Evolutionary conservation across 441 rosid genomes (phyloP).

Genomic region (Euphorbia celastroides): DNA sequence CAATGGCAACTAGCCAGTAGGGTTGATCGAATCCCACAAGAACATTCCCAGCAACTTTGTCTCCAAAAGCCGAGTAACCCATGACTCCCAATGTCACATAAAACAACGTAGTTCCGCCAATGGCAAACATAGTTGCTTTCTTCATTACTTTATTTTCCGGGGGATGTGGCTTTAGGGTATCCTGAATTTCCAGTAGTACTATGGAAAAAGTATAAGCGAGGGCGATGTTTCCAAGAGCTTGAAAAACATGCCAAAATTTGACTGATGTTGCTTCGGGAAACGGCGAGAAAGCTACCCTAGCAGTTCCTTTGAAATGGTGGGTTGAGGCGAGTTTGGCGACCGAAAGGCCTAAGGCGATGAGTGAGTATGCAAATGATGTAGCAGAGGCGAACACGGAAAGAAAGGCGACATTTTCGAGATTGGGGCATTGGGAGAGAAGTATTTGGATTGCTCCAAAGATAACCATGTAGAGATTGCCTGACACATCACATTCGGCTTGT

Average conservation of each 20-base stretch:
- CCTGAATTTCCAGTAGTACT: constrained; percentile 31
- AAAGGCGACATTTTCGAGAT: constrained; percentile 22
- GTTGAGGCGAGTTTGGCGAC: constrained; percentile 11
- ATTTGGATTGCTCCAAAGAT: constrained; percentile 23
- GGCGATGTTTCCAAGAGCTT: constrained; percentile 32
- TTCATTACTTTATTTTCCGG: constrained; percentile 33
- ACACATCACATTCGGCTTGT: constrained; percentile 12
- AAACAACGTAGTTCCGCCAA: constrained; percentile 24
- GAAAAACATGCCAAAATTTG: constrained; percentile 26
- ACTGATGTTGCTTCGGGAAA: constrained; percentile 1
- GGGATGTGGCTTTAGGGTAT: constrained; percentile 27
- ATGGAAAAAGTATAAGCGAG: constrained; percentile 22
- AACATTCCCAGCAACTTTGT: constrained; percentile 28
- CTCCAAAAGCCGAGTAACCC: constrained; percentile 31
- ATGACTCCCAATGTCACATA: constrained; percentile 25
- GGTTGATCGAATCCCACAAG: constrained; percentile 26
- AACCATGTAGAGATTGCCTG: constrained; percentile 24
- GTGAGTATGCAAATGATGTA: constrained; percentile 22
- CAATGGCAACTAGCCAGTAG: constrained; percentile 32
- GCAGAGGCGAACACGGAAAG: constrained; percentile 23
- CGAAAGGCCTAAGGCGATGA: constrained; percentile 19
- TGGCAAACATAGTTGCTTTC: constrained; percentile 18
- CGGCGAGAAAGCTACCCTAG: constrained; percentile 1
- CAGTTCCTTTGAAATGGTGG: constrained; percentile 21
- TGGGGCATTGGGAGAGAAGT: constrained; percentile 27